phyloP scores from a whole-genome alignment of 192 early-diverging fungal genomes.

The Podila epigama region DNA sequence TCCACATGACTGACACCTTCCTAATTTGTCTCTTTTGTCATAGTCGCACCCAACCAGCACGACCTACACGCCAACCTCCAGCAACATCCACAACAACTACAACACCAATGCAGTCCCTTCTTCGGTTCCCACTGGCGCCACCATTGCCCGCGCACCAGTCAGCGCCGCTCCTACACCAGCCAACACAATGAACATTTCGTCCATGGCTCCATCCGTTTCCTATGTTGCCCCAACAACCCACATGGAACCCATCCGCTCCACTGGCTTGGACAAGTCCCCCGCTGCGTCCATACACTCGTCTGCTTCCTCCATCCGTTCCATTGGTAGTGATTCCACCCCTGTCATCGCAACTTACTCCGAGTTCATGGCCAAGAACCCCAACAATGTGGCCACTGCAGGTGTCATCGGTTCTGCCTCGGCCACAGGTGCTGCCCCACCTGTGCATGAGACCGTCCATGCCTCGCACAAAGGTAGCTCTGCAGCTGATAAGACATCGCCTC shows the following conservation, averaged over 20 bases:
- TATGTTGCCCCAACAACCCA: background rate
- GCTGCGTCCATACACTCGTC: too few species aligned
- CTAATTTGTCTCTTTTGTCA: too few species aligned
- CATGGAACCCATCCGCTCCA: conserved; percentile 1
- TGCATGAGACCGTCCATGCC: conserved; percentile 4
- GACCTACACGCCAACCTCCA: too few species aligned
- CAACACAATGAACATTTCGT: background rate
- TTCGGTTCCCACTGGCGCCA: too few species aligned
- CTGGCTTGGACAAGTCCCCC: conserved; percentile 3
- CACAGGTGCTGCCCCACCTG: conserved; percentile 6
- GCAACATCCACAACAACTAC: too few species aligned
- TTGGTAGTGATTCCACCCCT: too few species aligned
- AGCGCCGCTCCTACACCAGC: background rate
- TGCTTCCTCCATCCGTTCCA: too few species aligned
- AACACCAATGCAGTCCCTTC: too few species aligned
- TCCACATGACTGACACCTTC: too few species aligned
- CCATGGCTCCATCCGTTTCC: too few species aligned
- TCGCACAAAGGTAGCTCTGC: background rate
- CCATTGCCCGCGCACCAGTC: background rate
- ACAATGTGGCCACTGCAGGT: conserved; percentile 2
- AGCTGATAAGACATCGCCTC: background rate
- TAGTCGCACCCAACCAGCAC: too few species aligned
- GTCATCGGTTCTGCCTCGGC: conserved; percentile 20
- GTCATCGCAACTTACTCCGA: too few species aligned
- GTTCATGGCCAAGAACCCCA: background rate